Evolutionary conservation across 805 yeast genomes (phyloP), one percentile per base, ranked within the genome.

Genomic region (Yarrowia sp.): DNA sequence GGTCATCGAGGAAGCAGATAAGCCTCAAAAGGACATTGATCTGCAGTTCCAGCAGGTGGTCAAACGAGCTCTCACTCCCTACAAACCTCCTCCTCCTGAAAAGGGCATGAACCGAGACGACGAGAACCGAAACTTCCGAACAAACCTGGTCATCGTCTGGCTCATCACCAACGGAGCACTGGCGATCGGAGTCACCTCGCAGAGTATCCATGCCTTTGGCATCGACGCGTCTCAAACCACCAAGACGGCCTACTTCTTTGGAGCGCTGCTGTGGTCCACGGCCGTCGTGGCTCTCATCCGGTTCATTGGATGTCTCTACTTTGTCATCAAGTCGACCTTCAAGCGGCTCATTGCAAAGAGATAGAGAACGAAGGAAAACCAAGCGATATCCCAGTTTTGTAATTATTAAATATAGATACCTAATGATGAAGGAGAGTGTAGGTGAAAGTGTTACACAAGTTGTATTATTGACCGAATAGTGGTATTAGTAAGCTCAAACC

Each of bases 221-320:
- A 66, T 70, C 5, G 67, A 55, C 26, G 35, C 36, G 36, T 16
- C 35, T 64, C 55, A 48, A 15, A 72, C 40, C 69, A 73, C 53
- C 74, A 65, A 82, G 16, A 78, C 79, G n/a, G 71, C 77, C 15
- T 79, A 78, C 70, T 80, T 76, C 70, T 75, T 78, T 64, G 75
- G 86, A 15, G 86, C 86, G 32, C 79, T 87, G 70, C 81, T 87
- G 69, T 86, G 89, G 89, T 76, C 85, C 49, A 89, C 86, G 50
- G 89, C 89, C 1, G 83, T 86, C 55, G 79, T 87, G 80, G 88
- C 90, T 0, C 75, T 83, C 10, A 82, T 87, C 77, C 75, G 89
- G 52, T 81, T 87, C 70, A 70, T 84, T 61, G 90, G 90, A 9
- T 83, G 88, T 72, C 70, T 80, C 11, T 68, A 79, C 22, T 87